Evolutionary conservation across 306 rosid species (phyloP).

Genomic region (Astragalus glycyphyllos): DNA sequence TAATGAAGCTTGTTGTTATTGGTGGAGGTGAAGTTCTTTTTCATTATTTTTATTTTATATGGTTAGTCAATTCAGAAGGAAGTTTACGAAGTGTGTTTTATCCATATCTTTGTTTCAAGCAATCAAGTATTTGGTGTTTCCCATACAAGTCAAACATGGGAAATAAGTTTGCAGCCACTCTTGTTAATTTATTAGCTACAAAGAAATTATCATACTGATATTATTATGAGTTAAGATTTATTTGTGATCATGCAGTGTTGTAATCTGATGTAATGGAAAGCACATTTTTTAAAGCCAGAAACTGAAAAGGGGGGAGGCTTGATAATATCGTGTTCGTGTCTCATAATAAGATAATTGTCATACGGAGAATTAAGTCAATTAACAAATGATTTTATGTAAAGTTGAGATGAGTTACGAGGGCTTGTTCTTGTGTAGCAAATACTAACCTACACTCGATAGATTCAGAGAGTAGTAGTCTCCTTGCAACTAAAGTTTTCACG

Average conservation of each 20-base stretch:
- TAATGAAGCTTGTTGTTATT: slow-evolving; percentile 94
- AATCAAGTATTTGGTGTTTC: slow-evolving; percentile 27
- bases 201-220: not conserved
- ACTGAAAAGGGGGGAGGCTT: slow-evolving; percentile 18
- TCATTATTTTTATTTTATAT: slow-evolving; percentile 25
- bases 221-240: slow-evolving; percentile 1
- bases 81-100: slow-evolving; percentile 5
- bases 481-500: slow-evolving; percentile 7
- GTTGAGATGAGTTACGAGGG: not conserved
- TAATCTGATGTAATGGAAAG: slow-evolving; percentile 1
- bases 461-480: slow-evolving; percentile 21
- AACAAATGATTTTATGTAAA: not conserved
- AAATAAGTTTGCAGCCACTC: slow-evolving; percentile 2
- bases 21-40: slow-evolving; percentile 84
- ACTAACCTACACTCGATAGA: not conserved
- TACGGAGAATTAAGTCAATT: not conserved
- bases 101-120: slow-evolving; percentile 38
- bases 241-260: slow-evolving; percentile 13
- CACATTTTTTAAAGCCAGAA: not conserved
- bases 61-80: slow-evolving; percentile 19
- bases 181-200: slow-evolving; percentile 3
- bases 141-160: slow-evolving; percentile 11
- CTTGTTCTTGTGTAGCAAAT: slow-evolving; percentile 29
- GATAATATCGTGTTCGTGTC: not conserved
- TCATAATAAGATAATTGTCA: slow-evolving; percentile 1